Conservation (phyloP, 2,329 filamentous ascomycete genomes). For the Fusarium acutatum region DNA sequence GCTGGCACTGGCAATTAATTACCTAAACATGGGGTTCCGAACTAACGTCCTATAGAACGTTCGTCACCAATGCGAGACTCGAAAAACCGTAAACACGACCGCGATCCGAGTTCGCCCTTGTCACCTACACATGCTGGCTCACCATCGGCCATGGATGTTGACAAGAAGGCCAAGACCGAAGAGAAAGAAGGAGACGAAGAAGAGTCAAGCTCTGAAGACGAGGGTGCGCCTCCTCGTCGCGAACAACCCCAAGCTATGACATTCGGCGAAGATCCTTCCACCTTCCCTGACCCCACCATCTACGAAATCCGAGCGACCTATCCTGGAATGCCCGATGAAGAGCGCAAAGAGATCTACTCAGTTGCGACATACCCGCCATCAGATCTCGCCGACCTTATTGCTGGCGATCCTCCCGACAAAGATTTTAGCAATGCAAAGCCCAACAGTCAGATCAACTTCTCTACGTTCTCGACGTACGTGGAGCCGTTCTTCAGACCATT, state of each 20-base stretch:
- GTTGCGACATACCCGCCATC: slow-evolving; percentile 84
- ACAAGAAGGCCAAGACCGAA: slow-evolving; percentile 57
- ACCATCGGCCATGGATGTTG: slow-evolving; percentile 66
- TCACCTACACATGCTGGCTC: slow-evolving; percentile 63
- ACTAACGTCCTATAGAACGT: slow-evolving; percentile 52
- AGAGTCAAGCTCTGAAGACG: slow-evolving; percentile 65
- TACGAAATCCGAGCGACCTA: slow-evolving; percentile 87
- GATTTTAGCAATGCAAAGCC: slow-evolving; percentile 97
- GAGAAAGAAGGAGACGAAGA: slow-evolving; percentile 44
- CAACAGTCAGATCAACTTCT: slow-evolving; percentile 91
- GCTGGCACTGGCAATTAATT: slow-evolving; percentile 8
- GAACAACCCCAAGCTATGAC: slow-evolving; percentile 82
- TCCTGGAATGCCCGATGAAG: slow-evolving; percentile 81
- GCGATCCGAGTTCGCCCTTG: slow-evolving; percentile 66
- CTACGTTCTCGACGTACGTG: slow-evolving; percentile 90
- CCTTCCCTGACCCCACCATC: slow-evolving; percentile 89
- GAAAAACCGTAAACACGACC: slow-evolving; percentile 60
- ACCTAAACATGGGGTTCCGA: neutral
- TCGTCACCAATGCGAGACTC: slow-evolving; percentile 63
- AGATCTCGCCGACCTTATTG: slow-evolving; percentile 84
- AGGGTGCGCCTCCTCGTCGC: slow-evolving; percentile 67
- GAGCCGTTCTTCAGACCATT: slow-evolving; percentile 92
- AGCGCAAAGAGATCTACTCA: slow-evolving; percentile 87
- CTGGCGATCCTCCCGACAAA: slow-evolving; percentile 88
- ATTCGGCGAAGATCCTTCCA: slow-evolving; percentile 91